A percentile compares a stretch with the other conserved stretches of the same genome.
Conservation (phyloP, 352 stramenopile genomes). For the Pythium myriotylum region DNA sequence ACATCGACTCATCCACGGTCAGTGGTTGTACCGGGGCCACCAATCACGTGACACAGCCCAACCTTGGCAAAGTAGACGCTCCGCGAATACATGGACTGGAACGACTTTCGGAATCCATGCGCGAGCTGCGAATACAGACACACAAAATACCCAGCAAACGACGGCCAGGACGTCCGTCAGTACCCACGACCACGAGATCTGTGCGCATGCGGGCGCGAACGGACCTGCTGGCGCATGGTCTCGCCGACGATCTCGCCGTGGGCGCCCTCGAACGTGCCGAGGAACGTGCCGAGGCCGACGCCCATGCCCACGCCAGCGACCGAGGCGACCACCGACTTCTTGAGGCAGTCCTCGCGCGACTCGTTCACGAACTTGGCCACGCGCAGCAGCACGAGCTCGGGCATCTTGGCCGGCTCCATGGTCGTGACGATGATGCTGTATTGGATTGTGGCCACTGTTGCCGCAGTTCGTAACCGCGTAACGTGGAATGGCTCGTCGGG, state of each 20-base stretch:
- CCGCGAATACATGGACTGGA: conserved; percentile 71
- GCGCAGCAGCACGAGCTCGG: conserved; percentile 45
- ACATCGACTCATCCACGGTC: too few species aligned
- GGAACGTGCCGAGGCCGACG: conserved; percentile 81
- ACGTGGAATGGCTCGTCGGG: background rate
- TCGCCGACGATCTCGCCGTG: conserved; percentile 84
- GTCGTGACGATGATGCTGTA: background rate
- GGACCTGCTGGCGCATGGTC: conserved; percentile 86
- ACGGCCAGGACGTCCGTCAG: too few species aligned
- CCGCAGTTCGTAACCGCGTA: conserved; percentile 6
- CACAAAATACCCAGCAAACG: too few species aligned
- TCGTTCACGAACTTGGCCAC: conserved; percentile 78
- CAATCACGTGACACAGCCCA: too few species aligned
- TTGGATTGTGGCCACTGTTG: background rate
- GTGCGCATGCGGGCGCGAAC: background rate
- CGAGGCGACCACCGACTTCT: conserved; percentile 80
- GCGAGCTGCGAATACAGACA: conserved; percentile 51
- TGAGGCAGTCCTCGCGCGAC: conserved; percentile 81
- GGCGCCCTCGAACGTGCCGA: conserved; percentile 87
- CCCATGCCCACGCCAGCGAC: conserved; percentile 76
- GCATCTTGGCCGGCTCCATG: conserved; percentile 31
- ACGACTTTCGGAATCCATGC: conserved; percentile 85
- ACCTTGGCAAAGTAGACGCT: conserved; percentile 90
- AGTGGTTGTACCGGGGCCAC: too few species aligned
- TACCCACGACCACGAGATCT: background rate